Percentiles rank a stretch among this genome's conserved stretches.
Conservation (phyloP, 768 basidiomycete genomes). For the Amanita polypyramis region DNA sequence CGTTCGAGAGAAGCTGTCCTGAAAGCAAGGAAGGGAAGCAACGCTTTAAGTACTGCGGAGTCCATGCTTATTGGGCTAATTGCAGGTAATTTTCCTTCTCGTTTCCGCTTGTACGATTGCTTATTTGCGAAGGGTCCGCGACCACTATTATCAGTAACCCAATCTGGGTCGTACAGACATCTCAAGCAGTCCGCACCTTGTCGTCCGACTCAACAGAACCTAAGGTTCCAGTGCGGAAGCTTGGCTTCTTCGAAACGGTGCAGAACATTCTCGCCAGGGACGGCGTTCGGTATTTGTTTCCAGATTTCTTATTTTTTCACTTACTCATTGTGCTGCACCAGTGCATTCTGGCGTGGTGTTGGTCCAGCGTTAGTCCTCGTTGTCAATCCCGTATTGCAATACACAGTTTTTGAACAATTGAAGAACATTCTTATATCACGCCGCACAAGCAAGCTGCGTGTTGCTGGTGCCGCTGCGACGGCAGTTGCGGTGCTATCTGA, state of each 20-base stretch:
- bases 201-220: slow-evolving; percentile 21
- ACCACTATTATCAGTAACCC: slow-evolving; percentile 89
- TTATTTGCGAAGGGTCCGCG: slow-evolving; percentile 53
- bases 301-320: background rate
- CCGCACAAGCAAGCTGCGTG: slow-evolving; percentile 43
- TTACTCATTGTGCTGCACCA: slow-evolving; percentile 1
- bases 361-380: slow-evolving; percentile 91
- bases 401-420: slow-evolving; percentile 92
- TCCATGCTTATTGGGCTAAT: slow-evolving; percentile 83
- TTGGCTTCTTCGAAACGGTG: slow-evolving; percentile 57
- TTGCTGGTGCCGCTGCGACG: slow-evolving; percentile 29
- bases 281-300: slow-evolving; percentile 37
- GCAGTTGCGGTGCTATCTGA: slow-evolving; percentile 55
- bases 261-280: slow-evolving; percentile 60
- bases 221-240: slow-evolving; percentile 31
- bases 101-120: background rate
- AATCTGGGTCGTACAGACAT: slow-evolving; percentile 94
- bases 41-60: slow-evolving; percentile 75
- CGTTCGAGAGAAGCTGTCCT: slow-evolving; percentile 50
- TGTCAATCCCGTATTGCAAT: slow-evolving; percentile 90
- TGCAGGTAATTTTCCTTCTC: slow-evolving; percentile 44
- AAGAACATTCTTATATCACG: slow-evolving; percentile 72
- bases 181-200: slow-evolving; percentile 65
- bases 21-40: slow-evolving; percentile 42
- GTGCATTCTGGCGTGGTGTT: slow-evolving; percentile 88